Conservation (phyloP, 2,329 filamentous ascomycete genomes). For the Trichoderma aggressivum region DNA sequence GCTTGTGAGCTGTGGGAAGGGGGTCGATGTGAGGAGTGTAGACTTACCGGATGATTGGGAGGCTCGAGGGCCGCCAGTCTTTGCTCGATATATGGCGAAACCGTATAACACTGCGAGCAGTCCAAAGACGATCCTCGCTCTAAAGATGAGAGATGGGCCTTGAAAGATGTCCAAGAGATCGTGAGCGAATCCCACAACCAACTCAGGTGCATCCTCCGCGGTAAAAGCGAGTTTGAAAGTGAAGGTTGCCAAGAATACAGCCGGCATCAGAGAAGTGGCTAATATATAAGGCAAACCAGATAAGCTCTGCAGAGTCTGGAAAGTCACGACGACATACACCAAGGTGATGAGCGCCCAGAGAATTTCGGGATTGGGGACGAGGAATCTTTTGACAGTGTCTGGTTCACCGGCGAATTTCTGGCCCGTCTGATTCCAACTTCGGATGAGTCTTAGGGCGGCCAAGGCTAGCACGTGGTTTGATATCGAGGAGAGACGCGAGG, state of each 20-base stretch:
- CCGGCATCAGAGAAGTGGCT: conserved; percentile 39
- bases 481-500: conserved; percentile 28
- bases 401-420: conserved; percentile 92
- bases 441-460: conserved; percentile 60
- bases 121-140: conserved; percentile 50
- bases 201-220: conserved; percentile 80
- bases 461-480: conserved; percentile 48
- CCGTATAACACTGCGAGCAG: conserved; percentile 40
- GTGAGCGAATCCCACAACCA: conserved; percentile 53
- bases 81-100: conserved; percentile 40
- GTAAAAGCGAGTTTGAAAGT: conserved; percentile 91
- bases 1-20: neutral
- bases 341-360: conserved; percentile 72
- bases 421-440: conserved; percentile 94
- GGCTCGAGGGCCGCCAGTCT: conserved; percentile 27
- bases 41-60: conserved; percentile 31
- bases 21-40: neutral
- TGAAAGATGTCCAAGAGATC: conserved; percentile 40
- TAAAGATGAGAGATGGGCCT: conserved; percentile 44
- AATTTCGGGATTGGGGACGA: conserved; percentile 59
- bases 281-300: conserved; percentile 41
- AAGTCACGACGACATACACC: conserved; percentile 62
- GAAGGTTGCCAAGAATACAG: conserved; percentile 55
- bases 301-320: conserved; percentile 43
- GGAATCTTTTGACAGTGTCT: conserved; percentile 74